A percentile compares a stretch with the other conserved stretches of the same genome.
These are phyloP conservation scores for Phytophthora sojae DNA, from an alignment of 352 stramenopile species.

Conservation along the genomic window DNA sequence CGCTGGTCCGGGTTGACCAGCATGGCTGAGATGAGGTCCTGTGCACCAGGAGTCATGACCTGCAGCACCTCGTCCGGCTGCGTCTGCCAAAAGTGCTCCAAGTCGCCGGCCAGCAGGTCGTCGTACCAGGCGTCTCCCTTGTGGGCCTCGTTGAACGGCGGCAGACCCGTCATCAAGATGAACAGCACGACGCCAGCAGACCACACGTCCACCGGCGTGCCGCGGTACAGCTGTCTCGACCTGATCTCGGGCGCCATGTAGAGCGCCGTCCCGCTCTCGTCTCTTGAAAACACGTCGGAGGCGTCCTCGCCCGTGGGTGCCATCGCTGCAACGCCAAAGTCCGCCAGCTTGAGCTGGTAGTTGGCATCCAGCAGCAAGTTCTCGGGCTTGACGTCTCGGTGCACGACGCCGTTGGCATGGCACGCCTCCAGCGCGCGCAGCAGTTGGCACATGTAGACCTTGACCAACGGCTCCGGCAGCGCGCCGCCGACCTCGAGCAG, in stretches of 20 bases:
- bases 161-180: conserved; percentile 90
- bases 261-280: conserved; percentile 82
- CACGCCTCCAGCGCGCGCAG: conserved; percentile 74
- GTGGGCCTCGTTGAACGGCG: conserved; percentile 84
- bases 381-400: conserved; percentile 93
- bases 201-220: conserved; percentile 89
- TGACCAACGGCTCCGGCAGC: conserved; percentile 62
- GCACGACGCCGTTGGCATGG: conserved; percentile 74
- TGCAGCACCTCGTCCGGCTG: conserved; percentile 47
- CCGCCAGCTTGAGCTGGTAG: conserved; percentile 90
- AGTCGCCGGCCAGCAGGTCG: conserved; percentile 53
- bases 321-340: conserved; percentile 94
- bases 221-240: conserved; percentile 63
- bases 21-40: conserved; percentile 78
- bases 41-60: conserved; percentile 57
- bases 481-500: conserved; percentile 73
- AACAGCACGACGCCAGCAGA: conserved; percentile 91
- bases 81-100: conserved; percentile 65
- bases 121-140: conserved; percentile 84
- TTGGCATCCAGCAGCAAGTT: conserved; percentile 89
- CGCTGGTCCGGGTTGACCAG: conserved; percentile 69
- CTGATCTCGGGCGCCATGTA: conserved; percentile 92
- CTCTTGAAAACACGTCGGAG: conserved; percentile 38
- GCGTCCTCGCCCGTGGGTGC: conserved; percentile 24
- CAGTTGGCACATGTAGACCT: conserved; percentile 84